Evolutionary conservation across 352 stramenopile genomes (phyloP), one percentile per base, ranked within the genome.

Genomic region (Globisporangium takayamanum): DNA sequence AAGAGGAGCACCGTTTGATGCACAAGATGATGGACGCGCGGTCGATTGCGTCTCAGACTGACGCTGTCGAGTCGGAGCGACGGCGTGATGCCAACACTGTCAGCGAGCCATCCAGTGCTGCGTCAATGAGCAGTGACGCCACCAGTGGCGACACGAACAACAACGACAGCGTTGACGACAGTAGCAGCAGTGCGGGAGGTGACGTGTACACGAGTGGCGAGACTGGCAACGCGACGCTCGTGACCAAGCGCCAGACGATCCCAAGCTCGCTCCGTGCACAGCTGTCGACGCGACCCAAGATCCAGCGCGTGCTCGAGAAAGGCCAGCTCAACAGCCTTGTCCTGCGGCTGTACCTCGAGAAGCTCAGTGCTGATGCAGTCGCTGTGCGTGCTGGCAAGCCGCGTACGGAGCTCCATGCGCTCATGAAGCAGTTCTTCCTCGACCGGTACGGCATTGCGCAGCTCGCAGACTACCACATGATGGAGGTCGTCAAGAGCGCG

Each of bases 401-500:
- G 2, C 64, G 68, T 3, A 62, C 57, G 11, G 51, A 62, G 36
- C 59, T 90, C 4, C 72, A 85, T 50, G 58, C 64, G 18, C 82
- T 83, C 57, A 71, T 90, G 50, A 86, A 87, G 48, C 66, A 84
- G 16, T 76, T 67, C 47, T 87, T 90, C 62, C 18, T 86, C 2
- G 26, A 45, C 37, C 70, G 69, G 45, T 88, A 85, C 60, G 78
- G 78, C 22, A 51, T 88, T 22, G 76, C 70, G n/a, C 55, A 68
- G 5, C 73, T 90, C 15, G 75, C 78, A 5, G 80, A 90, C 57
- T 85, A 72, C 45, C 80, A 84, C 66, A 70, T 90, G 67, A 75
- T 90, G 64, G 78, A 90, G 65, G 45, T 87, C 42, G 70, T 87
- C 53, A 87, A 87, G 50, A 87, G 76, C 44, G 69, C 66, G 14